A percentile compares a stretch with the other conserved stretches of the same genome.
Conservation (phyloP, 257 asterid species). For the Buddleja alternifolia region DNA sequence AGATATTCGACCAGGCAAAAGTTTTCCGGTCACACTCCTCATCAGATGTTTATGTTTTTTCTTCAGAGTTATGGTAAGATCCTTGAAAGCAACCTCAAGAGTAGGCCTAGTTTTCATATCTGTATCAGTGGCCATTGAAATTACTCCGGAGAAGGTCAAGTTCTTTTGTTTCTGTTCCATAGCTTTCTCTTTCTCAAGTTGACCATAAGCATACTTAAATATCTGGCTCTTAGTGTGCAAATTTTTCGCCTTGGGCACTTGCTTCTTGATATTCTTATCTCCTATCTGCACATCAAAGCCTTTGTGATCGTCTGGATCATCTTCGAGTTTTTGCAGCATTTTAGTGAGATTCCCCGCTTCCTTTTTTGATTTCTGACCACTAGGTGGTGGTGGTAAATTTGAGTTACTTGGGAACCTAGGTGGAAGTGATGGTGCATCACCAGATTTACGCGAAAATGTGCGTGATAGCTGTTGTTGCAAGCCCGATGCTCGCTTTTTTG, state of each 20-base stretch:
- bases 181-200: constrained; percentile 96
- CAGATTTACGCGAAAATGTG: constrained; percentile 64
- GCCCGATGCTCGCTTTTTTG: constrained; percentile 60
- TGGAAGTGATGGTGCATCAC: constrained; percentile 42
- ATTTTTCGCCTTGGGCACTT: constrained; percentile 54
- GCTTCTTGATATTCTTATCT: constrained; percentile 74
- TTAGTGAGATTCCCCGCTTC: constrained; percentile 60
- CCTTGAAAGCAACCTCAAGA: constrained; percentile 84
- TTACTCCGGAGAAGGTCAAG: constrained; percentile 86
- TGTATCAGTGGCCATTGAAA: constrained; percentile 82
- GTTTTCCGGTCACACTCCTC: constrained; percentile 85
- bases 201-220: constrained; percentile 91
- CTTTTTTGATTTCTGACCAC: constrained; percentile 45
- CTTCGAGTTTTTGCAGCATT: constrained; percentile 65
- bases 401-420: constrained; percentile 36
- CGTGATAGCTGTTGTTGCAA: constrained; percentile 74
- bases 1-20: constrained; percentile 80
- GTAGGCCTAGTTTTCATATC: constrained; percentile 71
- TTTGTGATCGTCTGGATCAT: constrained; percentile 55
- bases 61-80: constrained; percentile 77
- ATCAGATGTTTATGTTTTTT: constrained; percentile 78
- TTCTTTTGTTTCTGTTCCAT: constrained; percentile 76
- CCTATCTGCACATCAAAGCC: constrained; percentile 75
- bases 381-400: constrained; percentile 32
- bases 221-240: constrained; percentile 89